phyloP scores from a whole-genome alignment of 495 filamentous ascomycete species.

The Oleoguttula mirabilis region DNA sequence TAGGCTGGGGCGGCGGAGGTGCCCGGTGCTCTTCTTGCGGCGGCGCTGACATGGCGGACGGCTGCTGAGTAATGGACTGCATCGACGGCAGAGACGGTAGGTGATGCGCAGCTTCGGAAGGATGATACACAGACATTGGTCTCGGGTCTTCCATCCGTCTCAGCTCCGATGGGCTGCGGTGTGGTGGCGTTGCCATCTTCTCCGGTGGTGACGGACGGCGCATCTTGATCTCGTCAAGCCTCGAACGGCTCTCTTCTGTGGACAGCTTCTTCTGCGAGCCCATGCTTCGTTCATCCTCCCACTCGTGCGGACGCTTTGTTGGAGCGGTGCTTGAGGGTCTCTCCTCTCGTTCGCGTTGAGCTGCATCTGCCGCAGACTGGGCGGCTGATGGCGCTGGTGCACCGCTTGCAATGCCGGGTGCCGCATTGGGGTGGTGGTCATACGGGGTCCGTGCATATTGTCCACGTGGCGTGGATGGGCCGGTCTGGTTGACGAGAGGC shows the following conservation, averaged over 20 bases:
- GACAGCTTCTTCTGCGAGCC: constrained; percentile 64
- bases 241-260: constrained; percentile 74
- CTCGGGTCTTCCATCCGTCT: constrained; percentile 45
- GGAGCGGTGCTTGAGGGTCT: constrained; percentile 53
- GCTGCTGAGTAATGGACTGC: constrained; percentile 54
- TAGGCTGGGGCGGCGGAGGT: constrained; percentile 40
- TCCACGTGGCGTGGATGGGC: constrained; percentile 63
- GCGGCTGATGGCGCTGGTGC: constrained; percentile 64
- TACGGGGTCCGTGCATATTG: constrained; percentile 69
- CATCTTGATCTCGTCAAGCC: constrained; percentile 65
- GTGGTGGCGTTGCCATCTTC: constrained; percentile 50
- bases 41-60: constrained; percentile 39
- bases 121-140: constrained; percentile 65
- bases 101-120: constrained; percentile 83
- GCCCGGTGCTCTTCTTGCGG: constrained; percentile 34
- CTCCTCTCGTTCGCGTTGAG: constrained; percentile 70
- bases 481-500: constrained; percentile 72
- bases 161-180: constrained; percentile 68
- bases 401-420: constrained; percentile 61
- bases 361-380: constrained; percentile 60
- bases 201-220: constrained; percentile 44
- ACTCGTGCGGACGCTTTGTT: constrained; percentile 77
- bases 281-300: constrained; percentile 64
- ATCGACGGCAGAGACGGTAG: constrained; percentile 58
- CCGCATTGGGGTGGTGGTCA: constrained; percentile 57